Base-by-base conservation (phyloP, 768 basidiomycete species). In the Hygrophorus russula region DNA sequence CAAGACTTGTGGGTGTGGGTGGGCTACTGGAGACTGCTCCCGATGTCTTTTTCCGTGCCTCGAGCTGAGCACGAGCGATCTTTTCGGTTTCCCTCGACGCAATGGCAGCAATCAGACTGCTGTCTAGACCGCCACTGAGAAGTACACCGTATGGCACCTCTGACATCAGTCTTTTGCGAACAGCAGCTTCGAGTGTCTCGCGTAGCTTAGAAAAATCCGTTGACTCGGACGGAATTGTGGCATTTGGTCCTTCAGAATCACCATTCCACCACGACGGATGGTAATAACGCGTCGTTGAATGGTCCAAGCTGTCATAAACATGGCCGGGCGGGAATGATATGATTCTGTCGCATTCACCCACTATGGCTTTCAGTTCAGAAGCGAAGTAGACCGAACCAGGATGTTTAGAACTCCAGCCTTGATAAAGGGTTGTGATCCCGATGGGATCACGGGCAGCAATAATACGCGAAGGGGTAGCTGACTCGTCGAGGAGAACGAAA, bases 131-230 rank as follows among this genome's bases (percentile, higher is more conserved):
- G 37, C 96, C 96, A 48, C 85, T 90, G 45, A 99, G 74, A 33
- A 99, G 73, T 12, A 99, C 96, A 46, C 96, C 96, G 52, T 93
- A 99, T 2, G 96, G 96, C 9, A 98, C 96, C 63, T 99, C 96
- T 24, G 85, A 86, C 96, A 99, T 99, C 14, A 99, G 66, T 38
- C 96, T 74, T 61, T 98, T 99, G 54, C 80, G 75, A 39, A 99
- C 96, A 11, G 96, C 89, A 24, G 74, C 81, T 64, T 98, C 96
- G 20, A 99, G 71, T 0, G 81, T 72, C 58, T 87, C 79, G 33
- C 93, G 77, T 27, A 99, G 62, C 17, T 74, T 61, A 5, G 69
- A 81, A 35, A 83, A 64, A 59, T 98, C 77, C 10, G 71, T 74
- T 5, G 73, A 51, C 27, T 64, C 70, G 37, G 74, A 72, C 24